Percentiles rank a stretch among this genome's conserved stretches.
Conservation (phyloP, 306 rosid species). For the Hippophae tibetana region DNA sequence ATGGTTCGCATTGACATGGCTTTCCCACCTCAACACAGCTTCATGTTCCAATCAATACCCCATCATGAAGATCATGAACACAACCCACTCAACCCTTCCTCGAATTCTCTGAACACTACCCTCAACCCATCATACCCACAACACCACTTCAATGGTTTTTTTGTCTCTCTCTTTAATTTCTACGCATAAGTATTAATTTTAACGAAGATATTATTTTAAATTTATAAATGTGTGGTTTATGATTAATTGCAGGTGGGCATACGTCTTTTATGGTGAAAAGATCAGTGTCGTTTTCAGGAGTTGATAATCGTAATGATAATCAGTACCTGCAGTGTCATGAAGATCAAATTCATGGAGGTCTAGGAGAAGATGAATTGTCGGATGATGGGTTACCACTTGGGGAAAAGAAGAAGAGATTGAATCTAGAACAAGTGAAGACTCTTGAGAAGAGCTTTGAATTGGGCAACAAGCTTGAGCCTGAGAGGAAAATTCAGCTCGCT, state of each 20-base stretch:
- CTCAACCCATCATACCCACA: slow-evolving; percentile 43
- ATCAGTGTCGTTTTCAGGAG: slow-evolving; percentile 80
- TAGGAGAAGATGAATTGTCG: slow-evolving; percentile 64
- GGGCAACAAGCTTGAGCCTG: slow-evolving; percentile 93
- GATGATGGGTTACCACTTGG: slow-evolving; percentile 81
- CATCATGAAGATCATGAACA: slow-evolving; percentile 40
- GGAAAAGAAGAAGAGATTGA: slow-evolving; percentile 88
- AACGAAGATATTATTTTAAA: background rate
- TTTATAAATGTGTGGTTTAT: slow-evolving; percentile 19
- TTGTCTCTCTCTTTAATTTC: background rate
- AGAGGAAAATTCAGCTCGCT: slow-evolving; percentile 76
- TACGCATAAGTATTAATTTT: background rate
- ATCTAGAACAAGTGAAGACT: slow-evolving; percentile 73
- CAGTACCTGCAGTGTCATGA: too few relatives aligned
- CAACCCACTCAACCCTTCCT: slow-evolving; percentile 13
- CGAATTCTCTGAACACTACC: slow-evolving; percentile 26
- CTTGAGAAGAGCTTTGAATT: slow-evolving; percentile 90
- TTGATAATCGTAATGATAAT: slow-evolving; percentile 34
- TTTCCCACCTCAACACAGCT: slow-evolving; percentile 54
- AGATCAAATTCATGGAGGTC: too few relatives aligned
- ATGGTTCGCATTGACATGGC: slow-evolving; percentile 31
- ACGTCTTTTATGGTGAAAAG: slow-evolving; percentile 66
- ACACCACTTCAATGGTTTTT: slow-evolving; percentile 54
- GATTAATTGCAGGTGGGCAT: slow-evolving; percentile 11
- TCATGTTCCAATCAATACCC: slow-evolving; percentile 47